phyloP scores from a whole-genome alignment of 1,139 yeast species.

The Hyphopichia pseudoburtonii region DNA sequence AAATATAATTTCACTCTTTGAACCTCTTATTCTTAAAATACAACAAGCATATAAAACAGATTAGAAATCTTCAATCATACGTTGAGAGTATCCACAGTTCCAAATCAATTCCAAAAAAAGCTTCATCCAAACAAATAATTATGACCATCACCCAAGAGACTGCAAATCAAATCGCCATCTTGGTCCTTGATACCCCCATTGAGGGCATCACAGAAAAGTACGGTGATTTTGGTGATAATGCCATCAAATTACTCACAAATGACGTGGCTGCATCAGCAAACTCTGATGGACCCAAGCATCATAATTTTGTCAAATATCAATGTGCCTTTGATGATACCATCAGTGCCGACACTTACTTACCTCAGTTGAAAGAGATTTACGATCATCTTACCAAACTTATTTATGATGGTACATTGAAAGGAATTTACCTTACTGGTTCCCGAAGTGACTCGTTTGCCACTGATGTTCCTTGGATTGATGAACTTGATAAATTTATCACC shows the following conservation, averaged over 20 bases:
- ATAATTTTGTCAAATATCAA: conserved; percentile 38
- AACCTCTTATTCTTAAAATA: too few species aligned
- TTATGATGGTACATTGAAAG: conserved; percentile 32
- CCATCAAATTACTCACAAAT: conserved; percentile 26
- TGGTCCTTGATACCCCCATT: conserved; percentile 48
- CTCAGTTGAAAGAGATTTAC: conserved; percentile 15
- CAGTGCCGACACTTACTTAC: conserved; percentile 11
- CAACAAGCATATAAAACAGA: too few species aligned
- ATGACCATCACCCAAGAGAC: conserved; percentile 3
- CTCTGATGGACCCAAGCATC: conserved; percentile 11
- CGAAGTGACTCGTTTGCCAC: conserved; percentile 55
- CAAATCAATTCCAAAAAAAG: too few species aligned
- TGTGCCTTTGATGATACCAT: conserved; percentile 39
- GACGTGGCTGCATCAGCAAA: conserved; percentile 12
- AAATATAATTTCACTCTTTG: too few species aligned
- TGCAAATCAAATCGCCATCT: conserved; percentile 38
- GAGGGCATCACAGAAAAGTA: conserved; percentile 24
- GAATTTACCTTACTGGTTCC: conserved; percentile 67
- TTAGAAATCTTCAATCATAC: too few species aligned
- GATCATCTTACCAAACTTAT: conserved; percentile 22
- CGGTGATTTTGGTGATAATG: conserved; percentile 58
- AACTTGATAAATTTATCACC: conserved; percentile 44
- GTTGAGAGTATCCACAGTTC: too few species aligned
- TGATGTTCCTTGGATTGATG: conserved; percentile 52
- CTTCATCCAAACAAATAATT: too few species aligned